Base-by-base conservation (phyloP, 441 rosid genomes). In the Aquilaria agallochum region DNA sequence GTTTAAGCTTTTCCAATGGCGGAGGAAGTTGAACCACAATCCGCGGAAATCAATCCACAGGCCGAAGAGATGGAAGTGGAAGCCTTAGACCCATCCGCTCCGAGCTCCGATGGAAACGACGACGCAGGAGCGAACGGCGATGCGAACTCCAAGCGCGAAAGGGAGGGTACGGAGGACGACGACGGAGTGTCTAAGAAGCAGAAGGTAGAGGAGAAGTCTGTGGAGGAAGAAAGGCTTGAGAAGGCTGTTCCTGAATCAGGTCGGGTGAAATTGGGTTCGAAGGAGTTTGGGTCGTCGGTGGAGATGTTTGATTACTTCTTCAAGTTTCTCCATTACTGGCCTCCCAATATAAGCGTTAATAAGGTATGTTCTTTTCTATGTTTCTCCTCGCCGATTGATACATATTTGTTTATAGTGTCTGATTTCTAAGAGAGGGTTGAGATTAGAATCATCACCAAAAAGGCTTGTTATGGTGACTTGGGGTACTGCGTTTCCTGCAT, bases 281-380 rank as follows among this genome's bases (percentile, higher is more conserved):
- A 94, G 83, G 84, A 75, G 70, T 91, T 94, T 56, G 87, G 79
- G 44, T 81, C 96, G 5, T 73, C 95, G 0, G 77, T 81, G 44
- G 85, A 81, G 81, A 84, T 94, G 96, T 87, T 86, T 64, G 88
- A 94, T 69, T 87, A 89, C 71, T 85, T 94, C 53, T 76, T 60
- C 68, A 79, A 76, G 63, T 74, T 94, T 30, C 80, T 91, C 49
- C 97, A 86, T 20, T 54, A 31, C 42, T 94, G 96, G 99, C 89
- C 94, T 0, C 72, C 82, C 36, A 81, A 86, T 65, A 61, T 89
- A 56, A 79, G 83, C 64, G 59, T 84, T 47, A 94, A 91, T 60
- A 79, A 85, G 93, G 97, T 87, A 74, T 4, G 42, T 36, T 36
- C 6, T 36, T 36, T 36, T 2, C 42, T 36, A 36, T 36, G 42